Conservation (phyloP, 2,329 filamentous ascomycete genomes). For the Pyrenophora graminea region DNA sequence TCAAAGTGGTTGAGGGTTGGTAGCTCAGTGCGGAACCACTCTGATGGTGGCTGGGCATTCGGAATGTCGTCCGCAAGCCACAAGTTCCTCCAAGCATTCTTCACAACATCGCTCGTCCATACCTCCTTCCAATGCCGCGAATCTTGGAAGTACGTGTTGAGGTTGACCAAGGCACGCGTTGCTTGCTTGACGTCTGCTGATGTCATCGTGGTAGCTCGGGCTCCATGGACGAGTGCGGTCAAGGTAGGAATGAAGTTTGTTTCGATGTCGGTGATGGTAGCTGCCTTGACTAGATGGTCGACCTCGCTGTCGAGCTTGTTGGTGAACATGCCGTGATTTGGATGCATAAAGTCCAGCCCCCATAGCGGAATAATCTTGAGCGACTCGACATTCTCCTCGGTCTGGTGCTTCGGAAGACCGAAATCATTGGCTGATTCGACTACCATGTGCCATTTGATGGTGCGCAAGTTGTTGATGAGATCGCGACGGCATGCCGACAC, state of each 20-base stretch:
- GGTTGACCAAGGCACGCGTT: conserved; percentile 48
- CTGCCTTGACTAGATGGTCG: conserved; percentile 42
- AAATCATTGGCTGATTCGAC: conserved; percentile 51
- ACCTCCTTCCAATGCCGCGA: conserved; percentile 53
- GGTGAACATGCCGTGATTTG: conserved; percentile 49
- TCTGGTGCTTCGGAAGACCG: conserved; percentile 50
- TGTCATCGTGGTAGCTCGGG: conserved; percentile 46
- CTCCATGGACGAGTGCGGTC: conserved; percentile 47
- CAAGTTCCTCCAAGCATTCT: conserved; percentile 52
- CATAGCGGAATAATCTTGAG: conserved; percentile 50
- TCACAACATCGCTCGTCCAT: conserved; percentile 54
- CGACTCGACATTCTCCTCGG: conserved; percentile 50
- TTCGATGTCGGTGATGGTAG: conserved; percentile 45
- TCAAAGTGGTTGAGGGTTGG: conserved; percentile 54
- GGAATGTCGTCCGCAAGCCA: conserved; percentile 53
- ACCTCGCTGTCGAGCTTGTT: conserved; percentile 49
- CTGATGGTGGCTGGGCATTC: conserved; percentile 47
- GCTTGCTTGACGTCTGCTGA: conserved; percentile 47
- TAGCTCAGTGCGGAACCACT: conserved; percentile 53
- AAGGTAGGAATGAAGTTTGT: conserved; percentile 49
- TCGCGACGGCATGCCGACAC: conserved; percentile 50
- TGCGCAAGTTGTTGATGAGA: conserved; percentile 49
- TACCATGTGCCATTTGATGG: conserved; percentile 51
- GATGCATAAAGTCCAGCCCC: conserved; percentile 50
- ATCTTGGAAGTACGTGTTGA: conserved; percentile 53